phyloP scores from a whole-genome alignment of 2,329 filamentous ascomycete species.

The Fusarium acutatum region DNA sequence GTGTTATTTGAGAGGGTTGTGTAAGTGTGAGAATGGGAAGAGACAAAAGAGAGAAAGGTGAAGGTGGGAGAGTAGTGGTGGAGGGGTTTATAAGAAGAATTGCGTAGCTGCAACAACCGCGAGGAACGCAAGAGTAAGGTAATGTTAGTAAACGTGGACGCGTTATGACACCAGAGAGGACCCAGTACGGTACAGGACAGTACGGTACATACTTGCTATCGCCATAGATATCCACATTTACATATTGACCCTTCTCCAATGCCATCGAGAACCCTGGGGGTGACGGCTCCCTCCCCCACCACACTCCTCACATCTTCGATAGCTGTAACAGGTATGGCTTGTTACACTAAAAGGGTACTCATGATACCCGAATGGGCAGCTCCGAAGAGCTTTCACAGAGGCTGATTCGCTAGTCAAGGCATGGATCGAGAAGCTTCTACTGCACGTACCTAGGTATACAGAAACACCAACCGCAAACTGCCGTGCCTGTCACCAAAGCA shows the following conservation, averaged over 20 bases:
- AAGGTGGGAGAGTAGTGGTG: not conserved
- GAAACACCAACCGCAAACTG: conserved; percentile 2
- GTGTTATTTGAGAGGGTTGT: not conserved
- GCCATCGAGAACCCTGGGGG: conserved; percentile 29
- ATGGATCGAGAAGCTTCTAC: conserved; percentile 31
- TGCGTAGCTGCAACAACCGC: not conserved
- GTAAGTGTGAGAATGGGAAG: not conserved
- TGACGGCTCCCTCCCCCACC: conserved; percentile 12
- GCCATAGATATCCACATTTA: not conserved
- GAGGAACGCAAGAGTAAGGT: not conserved
- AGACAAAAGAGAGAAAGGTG: not conserved
- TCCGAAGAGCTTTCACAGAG: conserved; percentile 6
- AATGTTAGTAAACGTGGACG: not conserved
- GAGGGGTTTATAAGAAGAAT: conserved; percentile 17
- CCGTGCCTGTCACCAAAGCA: conserved; percentile 8
- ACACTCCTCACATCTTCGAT: conserved; percentile 1
- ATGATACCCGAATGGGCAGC: conserved; percentile 16
- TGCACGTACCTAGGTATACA: not conserved
- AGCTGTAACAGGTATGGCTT: not conserved
- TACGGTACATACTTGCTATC: not conserved
- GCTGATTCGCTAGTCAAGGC: not conserved
- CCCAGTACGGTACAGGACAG: not conserved
- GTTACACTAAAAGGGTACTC: not conserved
- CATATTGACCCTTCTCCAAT: not conserved
- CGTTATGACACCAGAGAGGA: conserved; percentile 5